phyloP scores from a whole-genome alignment of 495 filamentous ascomycete genomes.

The Tuber borchii region DNA sequence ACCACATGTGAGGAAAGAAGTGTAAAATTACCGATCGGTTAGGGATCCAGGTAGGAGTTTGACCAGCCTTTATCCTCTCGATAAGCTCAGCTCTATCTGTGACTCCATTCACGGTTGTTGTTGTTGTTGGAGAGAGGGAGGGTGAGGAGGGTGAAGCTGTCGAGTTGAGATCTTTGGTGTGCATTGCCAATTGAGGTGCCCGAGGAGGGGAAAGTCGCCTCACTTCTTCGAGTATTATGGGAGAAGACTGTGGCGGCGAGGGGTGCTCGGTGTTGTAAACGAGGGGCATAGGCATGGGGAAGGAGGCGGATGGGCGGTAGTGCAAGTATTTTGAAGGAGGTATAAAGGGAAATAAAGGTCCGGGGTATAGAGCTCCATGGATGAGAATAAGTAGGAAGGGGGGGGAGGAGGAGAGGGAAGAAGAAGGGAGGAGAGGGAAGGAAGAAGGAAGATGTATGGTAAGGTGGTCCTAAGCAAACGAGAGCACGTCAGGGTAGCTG shows the following conservation, averaged over 20 bases:
- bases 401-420: background rate
- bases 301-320: constrained; percentile 9
- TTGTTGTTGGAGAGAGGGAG: constrained; percentile 29
- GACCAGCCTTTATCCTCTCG: constrained; percentile 70
- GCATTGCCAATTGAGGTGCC: constrained; percentile 20
- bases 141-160: constrained; percentile 12
- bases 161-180: constrained; percentile 26
- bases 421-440: constrained; percentile 10
- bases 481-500: constrained; percentile 4
- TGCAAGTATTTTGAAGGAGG: constrained; percentile 14
- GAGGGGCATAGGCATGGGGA: constrained; percentile 23
- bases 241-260: constrained; percentile 14
- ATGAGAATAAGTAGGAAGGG: constrained; percentile 29
- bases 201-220: constrained; percentile 21
- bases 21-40: constrained; percentile 55
- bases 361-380: constrained; percentile 31
- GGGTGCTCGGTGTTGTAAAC: constrained; percentile 33
- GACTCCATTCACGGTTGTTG: constrained; percentile 25
- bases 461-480: background rate
- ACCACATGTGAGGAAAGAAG: background rate
- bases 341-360: constrained; percentile 1
- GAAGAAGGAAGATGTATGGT: constrained; percentile 11
- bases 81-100: constrained; percentile 71
- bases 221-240: constrained; percentile 14
- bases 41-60: constrained; percentile 69